Evolutionary conservation across 768 basidiomycete genomes (phyloP).

Genomic region (Amanita molliuscula): DNA sequence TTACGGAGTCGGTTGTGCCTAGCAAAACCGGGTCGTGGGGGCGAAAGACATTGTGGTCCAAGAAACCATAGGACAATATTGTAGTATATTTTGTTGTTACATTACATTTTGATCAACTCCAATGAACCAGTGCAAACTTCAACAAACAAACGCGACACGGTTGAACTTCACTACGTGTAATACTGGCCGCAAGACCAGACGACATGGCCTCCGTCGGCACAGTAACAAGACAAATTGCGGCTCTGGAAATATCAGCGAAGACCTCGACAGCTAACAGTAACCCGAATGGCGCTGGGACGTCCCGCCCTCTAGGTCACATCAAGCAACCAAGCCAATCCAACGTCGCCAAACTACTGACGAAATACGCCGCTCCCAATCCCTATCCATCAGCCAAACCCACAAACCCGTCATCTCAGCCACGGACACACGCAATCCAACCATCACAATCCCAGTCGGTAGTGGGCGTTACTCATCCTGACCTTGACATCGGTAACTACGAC

Average conservation of each 20-base stretch:
- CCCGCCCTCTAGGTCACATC: constrained; percentile 22
- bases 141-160: constrained; percentile 2
- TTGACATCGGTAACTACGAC: constrained; percentile 89
- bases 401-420: constrained; percentile 25
- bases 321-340: constrained; percentile 52
- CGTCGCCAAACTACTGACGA: constrained; percentile 63
- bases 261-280: constrained; percentile 32
- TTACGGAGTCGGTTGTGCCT: neutral
- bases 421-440: constrained; percentile 2
- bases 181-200: neutral
- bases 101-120: neutral
- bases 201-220: constrained; percentile 39
- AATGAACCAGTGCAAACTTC: neutral
- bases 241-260: constrained; percentile 40
- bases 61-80: neutral
- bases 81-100: neutral
- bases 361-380: constrained; percentile 61
- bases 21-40: neutral
- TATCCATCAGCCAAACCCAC: constrained; percentile 22
- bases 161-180: neutral
- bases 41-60: constrained; percentile 1
- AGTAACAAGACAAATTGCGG: constrained; percentile 59
- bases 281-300: constrained; percentile 15
- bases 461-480: constrained; percentile 20
- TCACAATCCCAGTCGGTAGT: constrained; percentile 11